phyloP scores from a whole-genome alignment of 805 yeast genomes.

The Tanozyma kutaoensis region DNA sequence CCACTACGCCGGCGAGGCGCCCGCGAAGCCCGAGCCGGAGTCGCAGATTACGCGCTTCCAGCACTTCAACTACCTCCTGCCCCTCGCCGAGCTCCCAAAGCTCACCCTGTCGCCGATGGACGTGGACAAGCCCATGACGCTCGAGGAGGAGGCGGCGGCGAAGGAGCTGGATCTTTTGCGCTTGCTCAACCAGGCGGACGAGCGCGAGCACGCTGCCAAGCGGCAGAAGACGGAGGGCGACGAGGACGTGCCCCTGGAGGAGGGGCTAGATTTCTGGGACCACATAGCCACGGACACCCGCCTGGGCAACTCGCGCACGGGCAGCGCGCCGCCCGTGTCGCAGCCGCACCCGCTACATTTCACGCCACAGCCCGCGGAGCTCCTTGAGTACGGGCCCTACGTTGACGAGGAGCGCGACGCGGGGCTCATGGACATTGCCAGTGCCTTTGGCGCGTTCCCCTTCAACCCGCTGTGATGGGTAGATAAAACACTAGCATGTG shows the following conservation, averaged over 20 bases:
- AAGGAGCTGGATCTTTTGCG: slow-evolving; percentile 31
- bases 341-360: slow-evolving; percentile 41
- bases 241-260: slow-evolving; percentile 30
- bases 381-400: slow-evolving; percentile 1
- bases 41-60: slow-evolving; percentile 17
- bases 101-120: slow-evolving; percentile 37
- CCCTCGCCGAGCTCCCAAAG: slow-evolving; percentile 58
- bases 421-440: slow-evolving; percentile 3
- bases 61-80: slow-evolving; percentile 67
- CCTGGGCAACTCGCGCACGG: not conserved
- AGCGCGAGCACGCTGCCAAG: not conserved
- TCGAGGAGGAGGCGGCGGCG: slow-evolving; percentile 1
- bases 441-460: slow-evolving; percentile 22
- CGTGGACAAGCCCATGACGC: slow-evolving; percentile 1
- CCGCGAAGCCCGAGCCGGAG: slow-evolving; percentile 5
- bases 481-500: not conserved
- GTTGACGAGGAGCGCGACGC: slow-evolving; percentile 22
- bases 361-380: slow-evolving; percentile 2
- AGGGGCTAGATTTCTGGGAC: slow-evolving; percentile 43
- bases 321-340: slow-evolving; percentile 21
- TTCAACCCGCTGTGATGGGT: slow-evolving; percentile 25
- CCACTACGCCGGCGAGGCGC: slow-evolving; percentile 41
- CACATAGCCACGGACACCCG: too few relatives aligned
- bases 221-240: slow-evolving; percentile 10
- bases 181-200: slow-evolving; percentile 22